phyloP scores from a whole-genome alignment of 345 rosid genomes.

The Populus alba region DNA sequence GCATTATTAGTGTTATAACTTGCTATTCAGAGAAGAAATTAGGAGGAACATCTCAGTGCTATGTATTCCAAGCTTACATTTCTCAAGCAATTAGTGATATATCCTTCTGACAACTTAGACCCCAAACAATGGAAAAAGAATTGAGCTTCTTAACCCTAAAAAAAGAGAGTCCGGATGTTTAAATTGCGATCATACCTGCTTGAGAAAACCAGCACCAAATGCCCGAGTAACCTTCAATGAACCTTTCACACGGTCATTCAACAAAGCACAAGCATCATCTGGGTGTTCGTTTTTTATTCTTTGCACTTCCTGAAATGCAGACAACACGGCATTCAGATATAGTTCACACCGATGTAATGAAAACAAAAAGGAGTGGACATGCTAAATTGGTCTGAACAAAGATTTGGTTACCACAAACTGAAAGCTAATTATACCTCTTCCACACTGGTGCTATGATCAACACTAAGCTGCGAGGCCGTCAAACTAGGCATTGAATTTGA shows the following conservation, averaged over 20 bases:
- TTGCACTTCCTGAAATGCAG: slow-evolving; percentile 66
- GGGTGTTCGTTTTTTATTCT: slow-evolving; percentile 81
- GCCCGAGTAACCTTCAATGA: slow-evolving; percentile 95
- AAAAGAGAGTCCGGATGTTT: neutral
- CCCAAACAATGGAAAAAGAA: neutral
- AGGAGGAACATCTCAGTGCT: neutral
- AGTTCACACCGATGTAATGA: neutral
- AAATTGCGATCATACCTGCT: slow-evolving; percentile 51
- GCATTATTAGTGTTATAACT: neutral
- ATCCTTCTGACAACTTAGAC: neutral
- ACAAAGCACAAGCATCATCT: slow-evolving; percentile 67
- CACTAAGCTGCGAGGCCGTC: slow-evolving; percentile 66
- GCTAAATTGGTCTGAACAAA: neutral
- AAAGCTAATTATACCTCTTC: slow-evolving; percentile 53
- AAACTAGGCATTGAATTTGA: slow-evolving; percentile 22
- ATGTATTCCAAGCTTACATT: neutral
- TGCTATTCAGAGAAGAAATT: neutral
- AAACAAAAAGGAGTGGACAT: neutral
- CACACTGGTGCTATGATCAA: slow-evolving; percentile 79
- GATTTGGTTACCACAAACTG: slow-evolving; percentile 38
- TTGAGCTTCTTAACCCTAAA: neutral
- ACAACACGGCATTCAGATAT: neutral
- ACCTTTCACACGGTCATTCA: slow-evolving; percentile 91
- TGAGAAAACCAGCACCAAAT: slow-evolving; percentile 93
- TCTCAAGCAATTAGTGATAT: neutral